These are phyloP conservation scores for Fraxinus platypoda DNA, from an alignment of 305 asterid species.

Conservation along the genomic window DNA sequence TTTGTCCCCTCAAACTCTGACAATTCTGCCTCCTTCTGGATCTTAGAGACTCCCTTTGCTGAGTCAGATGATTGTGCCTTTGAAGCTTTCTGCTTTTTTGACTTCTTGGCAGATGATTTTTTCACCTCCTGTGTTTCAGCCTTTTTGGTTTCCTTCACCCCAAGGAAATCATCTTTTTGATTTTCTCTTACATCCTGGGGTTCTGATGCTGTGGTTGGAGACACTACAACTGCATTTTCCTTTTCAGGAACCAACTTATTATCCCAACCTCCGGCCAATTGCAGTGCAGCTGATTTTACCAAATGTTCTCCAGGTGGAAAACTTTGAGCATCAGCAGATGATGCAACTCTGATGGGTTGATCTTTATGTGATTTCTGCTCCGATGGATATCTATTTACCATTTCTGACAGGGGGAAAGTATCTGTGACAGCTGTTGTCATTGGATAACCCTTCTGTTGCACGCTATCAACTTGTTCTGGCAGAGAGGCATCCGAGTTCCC, in stretches of 20 bases:
- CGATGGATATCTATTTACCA: slow-evolving; percentile 18
- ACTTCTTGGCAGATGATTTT: slow-evolving; percentile 71
- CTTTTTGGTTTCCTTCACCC: slow-evolving; percentile 41
- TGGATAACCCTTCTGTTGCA: slow-evolving; percentile 25
- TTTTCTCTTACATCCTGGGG: slow-evolving; percentile 32
- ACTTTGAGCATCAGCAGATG: slow-evolving; percentile 22
- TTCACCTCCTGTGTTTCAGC: slow-evolving; percentile 45
- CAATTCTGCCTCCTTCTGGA: slow-evolving; percentile 32
- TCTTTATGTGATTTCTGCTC: slow-evolving; percentile 28
- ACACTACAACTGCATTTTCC: slow-evolving; percentile 28
- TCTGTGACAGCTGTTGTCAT: slow-evolving; percentile 26
- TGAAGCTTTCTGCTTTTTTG: slow-evolving; percentile 65
- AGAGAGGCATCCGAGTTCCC: slow-evolving; percentile 33
- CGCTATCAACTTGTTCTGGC: slow-evolving; percentile 36
- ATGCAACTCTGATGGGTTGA: slow-evolving; percentile 26
- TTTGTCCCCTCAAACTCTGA: slow-evolving; percentile 37
- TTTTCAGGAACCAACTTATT: slow-evolving; percentile 24
- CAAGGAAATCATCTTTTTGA: slow-evolving; percentile 26
- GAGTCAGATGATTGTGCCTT: slow-evolving; percentile 43
- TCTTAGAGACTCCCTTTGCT: slow-evolving; percentile 39
- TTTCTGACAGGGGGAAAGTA: slow-evolving; percentile 23
- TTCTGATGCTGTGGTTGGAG: slow-evolving; percentile 21
- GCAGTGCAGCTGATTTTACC: slow-evolving; percentile 28
- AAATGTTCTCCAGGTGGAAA: slow-evolving; percentile 27
- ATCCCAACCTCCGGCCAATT: slow-evolving; percentile 16